Base-by-base conservation (phyloP, 345 rosid genomes). In the Euphorbia tirucalli region DNA sequence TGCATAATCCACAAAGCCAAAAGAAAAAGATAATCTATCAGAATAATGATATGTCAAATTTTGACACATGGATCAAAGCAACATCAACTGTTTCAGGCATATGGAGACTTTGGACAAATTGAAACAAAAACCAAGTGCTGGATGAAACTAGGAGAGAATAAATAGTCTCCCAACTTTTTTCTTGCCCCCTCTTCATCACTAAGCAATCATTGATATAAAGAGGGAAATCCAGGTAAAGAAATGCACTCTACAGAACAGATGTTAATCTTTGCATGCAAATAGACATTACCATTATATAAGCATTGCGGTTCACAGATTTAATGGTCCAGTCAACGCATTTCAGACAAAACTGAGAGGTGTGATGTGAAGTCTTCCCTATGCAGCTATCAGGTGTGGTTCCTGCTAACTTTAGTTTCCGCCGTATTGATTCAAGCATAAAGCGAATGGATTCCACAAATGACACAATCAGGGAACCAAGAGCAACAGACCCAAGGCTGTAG, bases 281-380 rank as follows among this genome's bases (percentile, higher is more conserved):
- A n/a, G n/a, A 48, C 57, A 48, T 79, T 89, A 95, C 97, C 99
- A 95, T 95, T 83, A 95, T 92, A 75, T 95, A 92, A 76, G 97
- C 97, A 77, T 92, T 95, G 79, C 92, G 97, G 81, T 92, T 95
- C 64, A 88, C 88, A 16, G 99, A 92, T 77, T 79, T 92, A 73
- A 90, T 78, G 25, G 91, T 92, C 93, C 93, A 92, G 71, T 92
- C 97, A 13, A 90, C 79, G 64, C 84, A 74, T 79, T 71, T 88
- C 57, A 85, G 82, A 77, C 85, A 84, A 66, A 87, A 90, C 66
- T 74, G 83, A 61, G 92, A 87, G 59, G 92, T 78, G 79, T 90
- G 86, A 81, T 81, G 77, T 15, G 71, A 77, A 41, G 71, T 74
- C 82, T 82, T 95, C 69, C 84, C 85, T 65, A 88, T 75, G 85